These are phyloP conservation scores for Paramyrothecium sp. DNA, from an alignment of 2,329 filamentous ascomycete genomes.

Conservation along the genomic window DNA sequence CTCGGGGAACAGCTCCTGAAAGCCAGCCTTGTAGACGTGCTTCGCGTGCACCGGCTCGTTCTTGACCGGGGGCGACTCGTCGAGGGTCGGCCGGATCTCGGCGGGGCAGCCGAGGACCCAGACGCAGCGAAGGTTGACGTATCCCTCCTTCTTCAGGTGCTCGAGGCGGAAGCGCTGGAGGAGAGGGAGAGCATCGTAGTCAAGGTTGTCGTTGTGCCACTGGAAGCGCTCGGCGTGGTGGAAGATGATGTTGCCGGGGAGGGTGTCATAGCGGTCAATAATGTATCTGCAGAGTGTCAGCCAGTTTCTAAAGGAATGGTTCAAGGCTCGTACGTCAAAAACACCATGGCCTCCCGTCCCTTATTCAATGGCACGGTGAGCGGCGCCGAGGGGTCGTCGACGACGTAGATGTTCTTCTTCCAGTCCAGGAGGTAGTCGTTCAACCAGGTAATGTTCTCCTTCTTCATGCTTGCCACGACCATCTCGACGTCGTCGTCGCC, in stretches of 20 bases:
- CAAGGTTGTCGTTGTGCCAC: conserved; percentile 54
- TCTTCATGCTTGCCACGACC: conserved; percentile 30
- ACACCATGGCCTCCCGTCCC: conserved; percentile 52
- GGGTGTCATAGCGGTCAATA: conserved; percentile 45
- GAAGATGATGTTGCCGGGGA: conserved; percentile 45
- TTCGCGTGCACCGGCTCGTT: conserved; percentile 35
- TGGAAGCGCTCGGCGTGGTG: conserved; percentile 46
- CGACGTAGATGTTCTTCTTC: conserved; percentile 54
- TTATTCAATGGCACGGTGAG: conserved; percentile 50
- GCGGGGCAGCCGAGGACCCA: conserved; percentile 55
- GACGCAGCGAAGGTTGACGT: conserved; percentile 60
- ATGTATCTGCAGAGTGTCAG: conserved; percentile 33
- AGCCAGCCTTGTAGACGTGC: conserved; percentile 39
- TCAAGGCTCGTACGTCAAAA: conserved; percentile 37
- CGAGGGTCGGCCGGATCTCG: conserved; percentile 40
- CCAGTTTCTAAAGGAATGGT: neutral
- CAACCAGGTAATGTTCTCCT: conserved; percentile 37
- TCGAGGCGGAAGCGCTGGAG: conserved; percentile 47
- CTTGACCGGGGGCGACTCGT: conserved; percentile 32
- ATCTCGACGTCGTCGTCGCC: conserved; percentile 28
- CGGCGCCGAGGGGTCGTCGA: conserved; percentile 44
- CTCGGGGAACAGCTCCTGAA: conserved; percentile 38
- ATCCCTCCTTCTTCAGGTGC: conserved; percentile 52
- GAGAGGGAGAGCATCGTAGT: conserved; percentile 52
- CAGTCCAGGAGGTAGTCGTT: conserved; percentile 39